phyloP scores from a whole-genome alignment of 192 early-diverging fungal species.

The Gamsiella multidivaricata region DNA sequence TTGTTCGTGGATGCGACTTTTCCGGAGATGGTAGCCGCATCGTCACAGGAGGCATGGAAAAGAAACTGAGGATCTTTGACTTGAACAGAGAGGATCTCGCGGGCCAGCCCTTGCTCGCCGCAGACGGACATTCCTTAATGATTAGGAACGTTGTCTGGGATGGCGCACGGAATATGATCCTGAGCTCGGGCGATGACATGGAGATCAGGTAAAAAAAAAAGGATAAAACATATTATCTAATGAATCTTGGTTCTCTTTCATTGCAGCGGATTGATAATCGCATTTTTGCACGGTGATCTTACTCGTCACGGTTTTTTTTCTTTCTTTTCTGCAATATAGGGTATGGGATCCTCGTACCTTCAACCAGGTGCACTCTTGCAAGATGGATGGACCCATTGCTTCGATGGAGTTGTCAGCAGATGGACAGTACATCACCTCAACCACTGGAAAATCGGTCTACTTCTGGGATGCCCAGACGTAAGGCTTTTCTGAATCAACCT shows the following conservation, averaged over 20 bases:
- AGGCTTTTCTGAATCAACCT: slow-evolving; percentile 9
- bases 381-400: slow-evolving; percentile 73
- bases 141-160: slow-evolving; percentile 77
- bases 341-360: slow-evolving; percentile 82
- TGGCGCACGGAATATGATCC: slow-evolving; percentile 60
- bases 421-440: slow-evolving; percentile 78
- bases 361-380: slow-evolving; percentile 67
- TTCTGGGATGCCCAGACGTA: slow-evolving; percentile 81
- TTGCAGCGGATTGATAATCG: too few species aligned
- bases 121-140: slow-evolving; percentile 65
- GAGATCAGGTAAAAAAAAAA: slow-evolving; percentile 54
- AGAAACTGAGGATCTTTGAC: slow-evolving; percentile 85
- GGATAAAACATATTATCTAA: too few species aligned
- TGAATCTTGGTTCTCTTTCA: too few species aligned
- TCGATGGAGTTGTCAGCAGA: slow-evolving; percentile 82
- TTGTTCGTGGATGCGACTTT: slow-evolving; percentile 89
- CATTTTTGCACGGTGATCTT: too few species aligned
- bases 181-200: slow-evolving; percentile 73
- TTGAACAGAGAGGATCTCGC: slow-evolving; percentile 61
- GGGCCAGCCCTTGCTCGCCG: slow-evolving; percentile 52
- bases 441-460: slow-evolving; percentile 79
- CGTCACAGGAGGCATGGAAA: slow-evolving; percentile 87
- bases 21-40: slow-evolving; percentile 75
- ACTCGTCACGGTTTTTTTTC: background rate
- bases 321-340: slow-evolving; percentile 39